Base-by-base conservation (phyloP, 2,329 filamentous ascomycete genomes). In the Cordyceps militaris region DNA sequence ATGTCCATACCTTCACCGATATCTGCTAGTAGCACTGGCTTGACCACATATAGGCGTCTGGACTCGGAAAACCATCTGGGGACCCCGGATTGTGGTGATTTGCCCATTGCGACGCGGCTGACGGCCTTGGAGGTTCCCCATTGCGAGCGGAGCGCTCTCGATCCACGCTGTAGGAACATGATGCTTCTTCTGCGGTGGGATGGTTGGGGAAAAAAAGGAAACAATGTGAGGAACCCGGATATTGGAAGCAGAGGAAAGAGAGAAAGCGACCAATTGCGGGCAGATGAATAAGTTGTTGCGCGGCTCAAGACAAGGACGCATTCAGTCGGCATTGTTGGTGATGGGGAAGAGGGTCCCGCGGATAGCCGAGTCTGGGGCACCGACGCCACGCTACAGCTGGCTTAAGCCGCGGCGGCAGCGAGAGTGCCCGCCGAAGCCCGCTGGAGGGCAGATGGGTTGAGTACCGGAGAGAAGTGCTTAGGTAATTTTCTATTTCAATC, bases 1-100 rank as follows among this genome's bases (percentile, higher is more conserved):
- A n/a, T 38, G 3, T 24, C n/a, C 43, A 48, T 4, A 88, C 88
- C 88, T 79, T 95, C 90, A 52, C 90, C 90, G 72, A 95, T 94
- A 68, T 95, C 90, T 61, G 90, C 89, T 60, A 95, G 74, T 42
- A 93, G 67, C 60, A 94, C 91, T 1, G 90, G 89, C 74, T 93
- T 93, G 48, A 94, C 79, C 1, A 79, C 82, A 52, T 74, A 75
- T 47, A 81, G 65, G 16, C 68, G 71, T 62, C 73, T 71, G 19
- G 80, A 78, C 44, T 76, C 74, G 61, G 82, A 79, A 65, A 84
- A 82, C 60, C 73, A 74, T 64, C 78, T 74, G 28, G 70, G 64
- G 56, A 69, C 61, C 59, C 66, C 63, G 51, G 66, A 65, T 50
- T 60, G 67, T 61, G 63, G 67, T 61, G 66, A 63, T 59, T 64